Evolutionary conservation across 495 filamentous ascomycete species (phyloP).

Genomic region (Talaromyces nanjingensis): DNA sequence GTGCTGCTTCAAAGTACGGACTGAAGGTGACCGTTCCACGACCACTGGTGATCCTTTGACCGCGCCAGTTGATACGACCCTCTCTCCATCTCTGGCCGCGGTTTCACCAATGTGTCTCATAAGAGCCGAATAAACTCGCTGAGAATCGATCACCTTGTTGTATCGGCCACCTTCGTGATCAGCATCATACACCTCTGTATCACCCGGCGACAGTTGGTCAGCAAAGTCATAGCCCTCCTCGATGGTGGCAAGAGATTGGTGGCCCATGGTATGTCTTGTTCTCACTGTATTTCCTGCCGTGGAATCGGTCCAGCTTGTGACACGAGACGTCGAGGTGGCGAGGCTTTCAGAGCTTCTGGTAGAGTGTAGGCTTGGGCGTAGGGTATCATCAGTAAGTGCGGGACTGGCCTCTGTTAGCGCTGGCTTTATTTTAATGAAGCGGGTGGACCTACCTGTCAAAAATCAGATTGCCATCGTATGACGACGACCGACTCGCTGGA

Average conservation of each 20-base stretch:
- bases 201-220: background rate
- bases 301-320: constrained; percentile 73
- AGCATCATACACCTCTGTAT: background rate
- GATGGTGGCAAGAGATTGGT: constrained; percentile 58
- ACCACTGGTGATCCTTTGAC: constrained; percentile 26
- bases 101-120: constrained; percentile 54
- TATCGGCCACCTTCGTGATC: background rate
- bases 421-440: background rate
- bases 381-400: constrained; percentile 29
- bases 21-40: constrained; percentile 26
- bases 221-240: constrained; percentile 48
- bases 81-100: constrained; percentile 19
- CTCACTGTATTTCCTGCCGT: constrained; percentile 43
- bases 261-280: constrained; percentile 31
- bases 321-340: constrained; percentile 53
- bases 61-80: constrained; percentile 24
- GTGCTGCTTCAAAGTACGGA: constrained; percentile 23
- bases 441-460: background rate
- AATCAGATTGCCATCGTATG: background rate
- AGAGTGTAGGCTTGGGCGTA: constrained; percentile 26
- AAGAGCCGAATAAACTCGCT: constrained; percentile 66
- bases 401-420: constrained; percentile 13
- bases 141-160: constrained; percentile 43
- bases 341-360: constrained; percentile 40
- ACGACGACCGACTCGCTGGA: constrained; percentile 37